Conservation (phyloP, 345 rosid species). For the Eucalyptus pumila region DNA sequence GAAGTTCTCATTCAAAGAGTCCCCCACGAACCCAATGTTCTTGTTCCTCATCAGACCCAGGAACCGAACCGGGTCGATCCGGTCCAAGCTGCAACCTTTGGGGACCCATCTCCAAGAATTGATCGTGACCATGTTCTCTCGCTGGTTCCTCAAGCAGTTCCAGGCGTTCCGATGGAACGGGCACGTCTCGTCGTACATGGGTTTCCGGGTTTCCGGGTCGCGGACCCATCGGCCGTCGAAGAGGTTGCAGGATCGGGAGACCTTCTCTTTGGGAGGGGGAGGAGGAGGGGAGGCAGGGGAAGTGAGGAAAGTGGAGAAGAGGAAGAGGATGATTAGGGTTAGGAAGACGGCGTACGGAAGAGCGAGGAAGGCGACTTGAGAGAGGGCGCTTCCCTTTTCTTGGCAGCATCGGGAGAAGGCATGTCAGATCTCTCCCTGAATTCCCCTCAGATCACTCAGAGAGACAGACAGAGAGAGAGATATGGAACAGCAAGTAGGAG, state of each 20-base stretch:
- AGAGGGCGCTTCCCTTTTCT: conserved; percentile 13
- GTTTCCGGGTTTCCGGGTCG: conserved; percentile 9
- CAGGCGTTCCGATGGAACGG: conserved; percentile 92
- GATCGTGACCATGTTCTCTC: conserved; percentile 54
- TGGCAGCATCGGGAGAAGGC: background rate
- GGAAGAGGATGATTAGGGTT: conserved; percentile 37
- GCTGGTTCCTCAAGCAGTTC: conserved; percentile 68
- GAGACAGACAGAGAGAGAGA: background rate
- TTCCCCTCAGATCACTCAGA: background rate
- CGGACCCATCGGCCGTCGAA: conserved; percentile 69
- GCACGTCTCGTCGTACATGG: conserved; percentile 68
- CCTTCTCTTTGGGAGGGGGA: background rate
- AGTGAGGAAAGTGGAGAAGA: conserved; percentile 28
- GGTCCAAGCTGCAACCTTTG: conserved; percentile 36
- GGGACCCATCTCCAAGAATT: conserved; percentile 93
- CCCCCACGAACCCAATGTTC: conserved; percentile 85
- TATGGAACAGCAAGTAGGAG: rapidly evolving
- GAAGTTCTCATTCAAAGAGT: conserved; percentile 85
- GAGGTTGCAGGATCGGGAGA: conserved; percentile 47
- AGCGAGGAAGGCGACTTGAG: conserved; percentile 40
- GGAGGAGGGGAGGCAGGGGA: conserved; percentile 10
- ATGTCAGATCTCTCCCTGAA: background rate
- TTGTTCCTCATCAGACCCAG: conserved; percentile 51
- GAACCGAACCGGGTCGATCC: conserved; percentile 46
- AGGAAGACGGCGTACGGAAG: conserved; percentile 29